A percentile compares a stretch with the other conserved stretches of the same genome.
phyloP scores from a whole-genome alignment of 2,329 filamentous ascomycete species.

The Pestalotiopsis sp. region DNA sequence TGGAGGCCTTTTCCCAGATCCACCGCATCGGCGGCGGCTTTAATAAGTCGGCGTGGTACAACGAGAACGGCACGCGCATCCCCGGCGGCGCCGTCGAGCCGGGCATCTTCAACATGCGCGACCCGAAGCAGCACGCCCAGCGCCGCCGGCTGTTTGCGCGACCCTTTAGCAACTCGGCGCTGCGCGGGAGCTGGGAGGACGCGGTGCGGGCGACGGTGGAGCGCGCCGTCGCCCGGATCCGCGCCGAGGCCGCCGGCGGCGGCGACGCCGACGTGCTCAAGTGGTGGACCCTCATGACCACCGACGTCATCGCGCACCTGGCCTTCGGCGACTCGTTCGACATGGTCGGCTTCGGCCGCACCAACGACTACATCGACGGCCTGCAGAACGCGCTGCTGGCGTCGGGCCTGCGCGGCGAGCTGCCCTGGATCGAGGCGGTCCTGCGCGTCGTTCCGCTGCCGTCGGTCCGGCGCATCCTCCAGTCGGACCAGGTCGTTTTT shows the following conservation, averaged over 20 bases:
- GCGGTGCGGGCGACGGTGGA: conserved; percentile 14
- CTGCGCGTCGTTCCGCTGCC: background rate
- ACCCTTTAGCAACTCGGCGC: conserved; percentile 38
- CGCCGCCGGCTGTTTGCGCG: conserved; percentile 43
- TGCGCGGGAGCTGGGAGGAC: conserved; percentile 47
- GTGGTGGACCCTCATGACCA: conserved; percentile 57
- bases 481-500: conserved; percentile 3
- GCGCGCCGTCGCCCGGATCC: background rate
- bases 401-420: background rate
- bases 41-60: conserved; percentile 20
- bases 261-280: conserved; percentile 48
- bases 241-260: background rate
- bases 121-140: conserved; percentile 39
- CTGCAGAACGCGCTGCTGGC: conserved; percentile 29
- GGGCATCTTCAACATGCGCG: conserved; percentile 39
- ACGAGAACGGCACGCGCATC: background rate
- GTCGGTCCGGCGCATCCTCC: background rate
- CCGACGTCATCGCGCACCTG: conserved; percentile 56
- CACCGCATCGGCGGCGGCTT: conserved; percentile 28
- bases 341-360: conserved; percentile 51
- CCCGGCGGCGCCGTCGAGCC: conserved; percentile 11
- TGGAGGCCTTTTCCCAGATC: conserved; percentile 22
- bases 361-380: conserved; percentile 44
- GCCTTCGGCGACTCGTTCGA: conserved; percentile 57
- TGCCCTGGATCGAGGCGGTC: background rate